Evolutionary conservation across 2,329 filamentous ascomycete genomes (phyloP).

Genomic region (Pseudogymnoascus sp.): DNA sequence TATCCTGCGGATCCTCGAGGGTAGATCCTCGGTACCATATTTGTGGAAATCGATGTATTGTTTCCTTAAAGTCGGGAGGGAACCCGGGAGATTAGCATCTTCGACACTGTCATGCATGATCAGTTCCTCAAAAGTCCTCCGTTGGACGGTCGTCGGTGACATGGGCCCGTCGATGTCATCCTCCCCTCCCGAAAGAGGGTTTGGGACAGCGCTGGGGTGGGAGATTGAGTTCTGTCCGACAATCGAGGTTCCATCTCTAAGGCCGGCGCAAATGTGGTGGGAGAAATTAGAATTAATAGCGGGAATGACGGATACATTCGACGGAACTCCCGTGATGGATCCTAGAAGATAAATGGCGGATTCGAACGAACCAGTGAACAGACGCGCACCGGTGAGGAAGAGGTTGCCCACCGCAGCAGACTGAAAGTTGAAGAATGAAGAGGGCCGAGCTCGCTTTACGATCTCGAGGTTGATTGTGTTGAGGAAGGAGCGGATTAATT

Average conservation of each 20-base stretch:
- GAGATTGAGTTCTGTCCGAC: slow-evolving; percentile 90
- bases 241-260: slow-evolving; percentile 68
- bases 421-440: slow-evolving; percentile 68
- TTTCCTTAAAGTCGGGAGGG: slow-evolving; percentile 67
- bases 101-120: slow-evolving; percentile 58
- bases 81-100: slow-evolving; percentile 74
- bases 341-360: slow-evolving; percentile 84
- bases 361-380: slow-evolving; percentile 90
- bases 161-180: slow-evolving; percentile 16
- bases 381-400: slow-evolving; percentile 72
- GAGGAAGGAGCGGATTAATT: slow-evolving; percentile 68
- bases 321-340: slow-evolving; percentile 75
- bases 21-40: slow-evolving; percentile 61
- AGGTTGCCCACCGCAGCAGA: slow-evolving; percentile 70
- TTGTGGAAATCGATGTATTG: slow-evolving; percentile 81
- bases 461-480: slow-evolving; percentile 71
- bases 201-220: slow-evolving; percentile 46
- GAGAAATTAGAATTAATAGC: slow-evolving; percentile 93
- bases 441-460: slow-evolving; percentile 63
- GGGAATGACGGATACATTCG: slow-evolving; percentile 69
- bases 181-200: background rate
- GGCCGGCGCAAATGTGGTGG: slow-evolving; percentile 81
- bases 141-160: slow-evolving; percentile 12
- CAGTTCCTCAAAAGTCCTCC: slow-evolving; percentile 30
- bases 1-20: slow-evolving; percentile 67